Evolutionary conservation across 495 filamentous ascomycete genomes (phyloP).

Genomic region (Daldinia loculata): DNA sequence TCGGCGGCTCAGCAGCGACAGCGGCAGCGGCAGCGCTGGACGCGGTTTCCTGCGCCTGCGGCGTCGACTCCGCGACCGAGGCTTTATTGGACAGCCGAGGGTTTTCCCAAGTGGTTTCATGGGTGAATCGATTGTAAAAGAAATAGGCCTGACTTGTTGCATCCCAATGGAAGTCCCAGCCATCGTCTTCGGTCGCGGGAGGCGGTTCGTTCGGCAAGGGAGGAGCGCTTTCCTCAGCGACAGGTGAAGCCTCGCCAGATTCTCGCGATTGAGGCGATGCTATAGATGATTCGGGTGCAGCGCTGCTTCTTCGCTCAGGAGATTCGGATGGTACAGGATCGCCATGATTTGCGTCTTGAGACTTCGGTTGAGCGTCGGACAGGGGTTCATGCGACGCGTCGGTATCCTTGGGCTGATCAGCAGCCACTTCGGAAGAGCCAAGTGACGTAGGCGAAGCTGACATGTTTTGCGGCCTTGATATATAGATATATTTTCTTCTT

Average conservation of each 20-base stretch:
- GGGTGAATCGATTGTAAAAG: constrained; percentile 88
- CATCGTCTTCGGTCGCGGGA: constrained; percentile 70
- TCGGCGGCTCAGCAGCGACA: constrained; percentile 43
- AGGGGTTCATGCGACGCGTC: constrained; percentile 22
- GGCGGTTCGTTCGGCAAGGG: constrained; percentile 53
- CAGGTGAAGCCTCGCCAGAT: constrained; percentile 46
- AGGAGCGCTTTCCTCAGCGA: constrained; percentile 45
- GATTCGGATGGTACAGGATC: constrained; percentile 15
- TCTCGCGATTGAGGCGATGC: constrained; percentile 29
- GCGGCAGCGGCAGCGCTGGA: constrained; percentile 38
- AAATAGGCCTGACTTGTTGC: constrained; percentile 74
- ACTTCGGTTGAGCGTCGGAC: constrained; percentile 24
- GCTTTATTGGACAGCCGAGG: constrained; percentile 71
- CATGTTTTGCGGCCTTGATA: constrained; percentile 26
- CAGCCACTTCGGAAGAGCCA: constrained; percentile 31
- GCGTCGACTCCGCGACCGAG: constrained; percentile 27
- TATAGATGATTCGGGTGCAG: constrained; percentile 11
- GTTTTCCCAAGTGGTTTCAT: constrained; percentile 85
- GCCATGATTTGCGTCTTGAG: constrained; percentile 31
- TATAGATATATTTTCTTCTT: background rate
- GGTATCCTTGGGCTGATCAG: constrained; percentile 42
- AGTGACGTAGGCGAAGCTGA: constrained; percentile 36
- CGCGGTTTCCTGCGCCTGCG: constrained; percentile 33
- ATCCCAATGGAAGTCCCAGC: constrained; percentile 91
- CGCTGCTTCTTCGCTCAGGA: constrained; percentile 1